A percentile compares a stretch with the other conserved stretches of the same genome.
Conservation (phyloP, 192 early-diverging fungal genomes). For the Helicostylum pulchrum region DNA sequence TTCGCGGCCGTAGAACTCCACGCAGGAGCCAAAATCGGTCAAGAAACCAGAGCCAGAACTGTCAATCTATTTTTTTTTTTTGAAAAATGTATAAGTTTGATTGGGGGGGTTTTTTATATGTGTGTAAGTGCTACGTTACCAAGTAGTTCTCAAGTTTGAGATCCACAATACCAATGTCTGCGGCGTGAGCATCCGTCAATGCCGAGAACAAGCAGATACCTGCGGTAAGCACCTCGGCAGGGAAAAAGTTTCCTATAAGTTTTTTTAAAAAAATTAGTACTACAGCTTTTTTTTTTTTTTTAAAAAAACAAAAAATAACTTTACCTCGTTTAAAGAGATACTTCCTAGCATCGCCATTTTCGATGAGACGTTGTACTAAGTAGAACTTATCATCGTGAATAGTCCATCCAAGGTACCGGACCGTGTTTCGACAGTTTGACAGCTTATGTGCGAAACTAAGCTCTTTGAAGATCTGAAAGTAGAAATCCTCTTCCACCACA, state of each 20-base stretch:
- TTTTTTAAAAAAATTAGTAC: too few species aligned
- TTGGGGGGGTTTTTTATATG: too few species aligned
- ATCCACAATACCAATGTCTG: constrained; percentile 24
- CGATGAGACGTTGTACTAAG: constrained; percentile 15
- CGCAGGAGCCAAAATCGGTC: constrained; percentile 26
- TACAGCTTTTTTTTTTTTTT: too few species aligned
- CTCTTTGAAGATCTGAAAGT: constrained; percentile 1
- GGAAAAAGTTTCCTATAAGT: background rate
- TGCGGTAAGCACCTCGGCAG: constrained; percentile 14
- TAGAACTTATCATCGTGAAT: background rate
- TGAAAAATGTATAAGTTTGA: too few species aligned
- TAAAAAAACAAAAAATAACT: background rate
- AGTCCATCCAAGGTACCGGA: constrained; percentile 14
- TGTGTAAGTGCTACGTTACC: background rate
- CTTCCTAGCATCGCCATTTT: constrained; percentile 10
- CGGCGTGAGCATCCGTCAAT: constrained; percentile 11
- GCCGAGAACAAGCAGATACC: constrained; percentile 23
- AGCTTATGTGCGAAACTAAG: constrained; percentile 20
- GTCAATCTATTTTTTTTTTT: constrained; percentile 13
- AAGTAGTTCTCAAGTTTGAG: constrained; percentile 26
- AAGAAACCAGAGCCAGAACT: constrained; percentile 20
- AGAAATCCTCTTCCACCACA: background rate
- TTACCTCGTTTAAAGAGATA: constrained; percentile 21
- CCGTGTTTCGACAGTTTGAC: constrained; percentile 1
- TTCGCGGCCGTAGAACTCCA: constrained; percentile 1